Base-by-base conservation (phyloP, 768 basidiomycete species). In the Tulasnella sp. region DNA sequence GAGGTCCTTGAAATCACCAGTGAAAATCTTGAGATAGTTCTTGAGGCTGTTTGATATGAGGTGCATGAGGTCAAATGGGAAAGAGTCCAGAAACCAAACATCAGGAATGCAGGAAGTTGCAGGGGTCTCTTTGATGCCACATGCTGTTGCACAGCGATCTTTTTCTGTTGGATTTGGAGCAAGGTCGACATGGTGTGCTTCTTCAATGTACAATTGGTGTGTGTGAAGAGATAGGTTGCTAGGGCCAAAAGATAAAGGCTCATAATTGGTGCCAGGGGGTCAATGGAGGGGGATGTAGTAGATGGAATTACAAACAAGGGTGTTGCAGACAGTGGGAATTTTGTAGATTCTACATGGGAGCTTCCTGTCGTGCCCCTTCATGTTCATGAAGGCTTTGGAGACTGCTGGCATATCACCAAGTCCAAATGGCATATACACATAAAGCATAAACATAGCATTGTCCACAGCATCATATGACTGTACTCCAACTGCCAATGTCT, bases 51-150 rank as follows among this genome's bases (percentile, higher is more conserved):
- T 77, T 58, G 74, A 73, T 61, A 77, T 63, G 0, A 75, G 67
- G 50, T 79, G 76, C 72, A 78, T 76, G 64, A 76, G 74, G 48
- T 78, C 75, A 58, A 71, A 71, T 0, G 74, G 75, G 34, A 67
- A 66, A 23, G 75, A 73, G 71, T 2, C 17, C 0, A 1, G 76
- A 70, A 59, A 74, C 72, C 5, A 63, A 63, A 21, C 75, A 29
- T 40, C 43, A 21, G 23, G 48, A 0, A 75, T 65, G 15, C 25
- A 11, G 5, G 57, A 55, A 19, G 75, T 67, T 0, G 71, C 32
- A 2, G 74, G 62, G 15, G 66, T 29, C 6, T 67, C 68, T 23
- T 70, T 70, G 59, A 73, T 69, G 2, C 74, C 72, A 43, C 61
- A 69, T 19, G 58, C 67, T 45, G 0, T 29, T 67, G 68, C 17